A percentile compares a stretch with the other conserved stretches of the same genome.
phyloP scores from a whole-genome alignment of 371 early-diverging fungal species.

The Cladochytrium tenue region DNA sequence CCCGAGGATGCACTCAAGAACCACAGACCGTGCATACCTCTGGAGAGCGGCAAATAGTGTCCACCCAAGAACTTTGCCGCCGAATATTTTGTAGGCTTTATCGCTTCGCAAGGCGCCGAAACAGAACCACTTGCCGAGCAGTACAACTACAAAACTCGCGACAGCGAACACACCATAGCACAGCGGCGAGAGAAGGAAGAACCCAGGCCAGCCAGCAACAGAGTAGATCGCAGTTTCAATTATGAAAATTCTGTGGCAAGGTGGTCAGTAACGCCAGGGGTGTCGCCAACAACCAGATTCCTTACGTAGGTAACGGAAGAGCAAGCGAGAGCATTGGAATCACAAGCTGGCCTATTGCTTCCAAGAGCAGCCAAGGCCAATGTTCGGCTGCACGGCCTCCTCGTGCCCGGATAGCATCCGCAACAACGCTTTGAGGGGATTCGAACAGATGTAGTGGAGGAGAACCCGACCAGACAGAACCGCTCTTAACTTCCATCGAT shows the following conservation, averaged over 20 bases:
- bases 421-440: not conserved
- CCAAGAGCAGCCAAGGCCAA: conserved; percentile 1
- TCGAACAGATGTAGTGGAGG: not conserved
- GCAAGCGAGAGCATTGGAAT: not conserved
- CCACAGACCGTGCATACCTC: not conserved
- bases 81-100: not conserved
- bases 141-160: not conserved
- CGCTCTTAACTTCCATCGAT: not conserved
- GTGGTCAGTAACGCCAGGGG: not conserved
- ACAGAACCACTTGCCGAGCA: not conserved
- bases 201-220: not conserved
- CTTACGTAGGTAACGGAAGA: conserved; percentile 9
- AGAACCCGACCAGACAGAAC: not conserved
- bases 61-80: not conserved
- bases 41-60: conserved; percentile 5
- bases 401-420: not conserved
- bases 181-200: not conserved
- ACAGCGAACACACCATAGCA: not conserved
- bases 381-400: not conserved
- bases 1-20: not conserved
- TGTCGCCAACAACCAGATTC: too few relatives aligned
- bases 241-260: not conserved
- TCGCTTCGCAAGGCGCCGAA: not conserved
- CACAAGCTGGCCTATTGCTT: conserved; percentile 1
- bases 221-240: not conserved